Evolutionary conservation across 2,329 filamentous ascomycete species (phyloP), one percentile per base, ranked within the genome.

Genomic region (Monosporascus cannonballus): DNA sequence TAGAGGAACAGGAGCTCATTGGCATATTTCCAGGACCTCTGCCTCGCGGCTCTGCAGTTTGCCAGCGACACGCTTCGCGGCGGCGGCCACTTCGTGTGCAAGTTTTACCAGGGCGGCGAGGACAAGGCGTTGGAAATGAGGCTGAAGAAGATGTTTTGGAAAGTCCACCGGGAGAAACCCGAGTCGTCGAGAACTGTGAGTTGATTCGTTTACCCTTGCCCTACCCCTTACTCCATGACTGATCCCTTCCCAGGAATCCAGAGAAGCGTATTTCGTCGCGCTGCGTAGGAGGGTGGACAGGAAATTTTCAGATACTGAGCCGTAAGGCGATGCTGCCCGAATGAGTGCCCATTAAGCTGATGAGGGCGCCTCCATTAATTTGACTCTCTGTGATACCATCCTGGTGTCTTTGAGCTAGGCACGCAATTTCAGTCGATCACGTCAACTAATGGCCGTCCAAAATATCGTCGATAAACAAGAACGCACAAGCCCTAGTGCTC

Each of bases 81-180:
- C 3, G 90, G 90, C 20, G 94, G 95, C 2, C 87, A 96, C 68
- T 96, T 99, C 62, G 81, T 99, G 45, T 96, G 93, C 80, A 99
- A 99, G 71, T 99, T 96, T 71, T 99, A 97, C 69, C 90, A 96
- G 69, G 94, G 94, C 3, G 69, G 78, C 5, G 92, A 96, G 69
- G 93, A 97, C 65, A 92, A 89, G 71, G 76, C 74, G 1, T 72
- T 99, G 11, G 90, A 96, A 73, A 76, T 72, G 56, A 82, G 83
- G 61, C 75, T 99, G 41, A 89, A 82, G 67, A 82, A 78, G 48
- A 73, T 96, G 62, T 99, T 99, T 67, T 73, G 76, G 18, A 89
- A 83, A 60, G 94, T 99, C 2, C 78, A 87, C 63, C 80, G 92
- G 54, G 88, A 96, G 69, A 99, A 99, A 70, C 94, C 95, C 1